These are phyloP conservation scores for Lathyrus tuberosus DNA, from an alignment of 306 rosid species.

Conservation along the genomic window DNA sequence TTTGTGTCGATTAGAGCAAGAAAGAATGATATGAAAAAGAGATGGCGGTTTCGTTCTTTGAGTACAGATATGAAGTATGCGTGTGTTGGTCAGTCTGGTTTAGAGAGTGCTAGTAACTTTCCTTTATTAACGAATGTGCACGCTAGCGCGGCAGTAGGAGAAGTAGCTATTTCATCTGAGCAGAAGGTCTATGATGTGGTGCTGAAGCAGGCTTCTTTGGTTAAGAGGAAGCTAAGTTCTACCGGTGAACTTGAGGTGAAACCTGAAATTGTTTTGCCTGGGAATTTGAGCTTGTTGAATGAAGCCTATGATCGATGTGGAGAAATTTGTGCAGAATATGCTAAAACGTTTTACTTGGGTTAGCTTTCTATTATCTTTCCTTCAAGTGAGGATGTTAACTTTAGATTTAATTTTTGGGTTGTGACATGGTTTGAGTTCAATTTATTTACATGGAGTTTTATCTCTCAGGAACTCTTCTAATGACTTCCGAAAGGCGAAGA, in stretches of 20 bases:
- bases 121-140: conserved; percentile 58
- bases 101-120: conserved; percentile 49
- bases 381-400: conserved; percentile 46
- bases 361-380: conserved; percentile 53
- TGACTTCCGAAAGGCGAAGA: conserved; percentile 81
- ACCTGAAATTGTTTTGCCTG: conserved; percentile 64
- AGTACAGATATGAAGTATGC: conserved; percentile 53
- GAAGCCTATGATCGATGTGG: conserved; percentile 70
- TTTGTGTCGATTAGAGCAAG: conserved; percentile 43
- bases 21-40: conserved; percentile 44
- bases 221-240: conserved; percentile 60
- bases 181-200: conserved; percentile 75
- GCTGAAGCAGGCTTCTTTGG: conserved; percentile 73
- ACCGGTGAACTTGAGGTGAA: conserved; percentile 54
- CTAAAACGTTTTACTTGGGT: conserved; percentile 68
- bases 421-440: conserved; percentile 28
- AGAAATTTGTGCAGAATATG: conserved; percentile 65
- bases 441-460: conserved; percentile 33
- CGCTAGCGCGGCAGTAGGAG: conserved; percentile 64
- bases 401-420: conserved; percentile 22
- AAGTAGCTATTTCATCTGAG: conserved; percentile 58
- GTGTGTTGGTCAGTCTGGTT: conserved; percentile 51
- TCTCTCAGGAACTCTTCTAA: conserved; percentile 72
- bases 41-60: conserved; percentile 45
- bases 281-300: conserved; percentile 60